Base-by-base conservation (phyloP, 2,329 filamentous ascomycete species). In the Pseudocercospora crystallina region DNA sequence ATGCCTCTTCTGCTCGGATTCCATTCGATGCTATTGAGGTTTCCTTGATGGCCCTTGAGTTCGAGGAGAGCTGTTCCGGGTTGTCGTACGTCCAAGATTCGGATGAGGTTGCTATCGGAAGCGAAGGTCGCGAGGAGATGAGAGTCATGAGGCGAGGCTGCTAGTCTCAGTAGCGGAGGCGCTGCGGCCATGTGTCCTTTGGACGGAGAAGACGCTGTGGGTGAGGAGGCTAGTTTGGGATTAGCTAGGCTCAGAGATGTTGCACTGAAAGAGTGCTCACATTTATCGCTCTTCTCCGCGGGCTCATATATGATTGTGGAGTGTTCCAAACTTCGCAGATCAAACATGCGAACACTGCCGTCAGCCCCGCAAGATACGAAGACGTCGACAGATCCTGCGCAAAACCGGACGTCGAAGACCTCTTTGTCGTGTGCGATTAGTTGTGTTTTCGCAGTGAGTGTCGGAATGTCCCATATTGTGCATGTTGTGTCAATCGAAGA, bases 261-360 rank as follows among this genome's bases (percentile, higher is more conserved):
- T 15, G 43, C 12, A 10, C 7, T 26, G 20, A 4, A 32, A 8
- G 14, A 13, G 29, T 13, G 54, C 69, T 46, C 55, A 75, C 74
- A 67, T 65, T 74, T 76, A 26, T 76, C 74, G 15, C 86, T 85
- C 73, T 96, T 96, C 60, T 90, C 87, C 0, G 89, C 92, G 4
- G 94, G 94, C 71, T 99, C 94, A 69, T 99, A 99, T 58, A 99
- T 99, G 69, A 99, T 99, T 43, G 94, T 99, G 60, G 91, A 96
- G 70, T 99, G 94, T 69, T 99, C 94, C 46, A 99, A 75, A 70
- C 92, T 97, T 66, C 94, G 84, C 54, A 99, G 77, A 71, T 99
- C 94, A 72, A 99, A 99, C 94, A 99, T 99, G 62, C 94, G 84
- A 20, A 99, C 94, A 69, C 92, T 97, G 34, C 94, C 94, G 68